Evolutionary conservation across 1,139 yeast genomes (phyloP).

Genomic region (Protomyces gravidus): DNA sequence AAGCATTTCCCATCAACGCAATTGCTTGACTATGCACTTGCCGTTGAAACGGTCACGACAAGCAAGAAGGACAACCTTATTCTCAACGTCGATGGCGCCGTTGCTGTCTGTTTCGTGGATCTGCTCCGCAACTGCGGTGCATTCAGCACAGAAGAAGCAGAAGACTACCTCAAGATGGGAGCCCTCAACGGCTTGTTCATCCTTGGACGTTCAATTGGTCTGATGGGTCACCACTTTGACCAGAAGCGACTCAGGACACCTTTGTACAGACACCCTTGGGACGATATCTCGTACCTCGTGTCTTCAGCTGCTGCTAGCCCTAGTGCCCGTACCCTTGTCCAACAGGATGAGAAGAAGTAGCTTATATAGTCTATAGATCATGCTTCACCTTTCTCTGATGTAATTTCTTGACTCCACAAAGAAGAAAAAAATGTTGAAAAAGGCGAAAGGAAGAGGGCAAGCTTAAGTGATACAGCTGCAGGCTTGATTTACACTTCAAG

Average conservation of each 20-base stretch:
- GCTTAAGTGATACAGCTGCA: background rate
- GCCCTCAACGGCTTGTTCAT: constrained; percentile 49
- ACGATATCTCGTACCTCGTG: constrained; percentile 44
- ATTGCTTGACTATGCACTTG: constrained; percentile 48
- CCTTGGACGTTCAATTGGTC: constrained; percentile 48
- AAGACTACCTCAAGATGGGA: constrained; percentile 47
- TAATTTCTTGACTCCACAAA: no score
- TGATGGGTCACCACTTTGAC: constrained; percentile 48
- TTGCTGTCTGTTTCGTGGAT: constrained; percentile 48
- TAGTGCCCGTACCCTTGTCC: background rate
- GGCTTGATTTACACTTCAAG: background rate
- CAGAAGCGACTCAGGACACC: constrained; percentile 50
- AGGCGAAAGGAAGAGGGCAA: no score
- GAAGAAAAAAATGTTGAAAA: no score
- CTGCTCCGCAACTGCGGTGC: constrained; percentile 48
- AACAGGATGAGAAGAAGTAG: background rate
- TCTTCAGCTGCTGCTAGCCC: background rate
- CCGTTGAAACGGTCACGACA: constrained; percentile 49
- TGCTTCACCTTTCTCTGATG: no score
- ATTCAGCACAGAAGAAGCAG: constrained; percentile 47
- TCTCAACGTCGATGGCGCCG: constrained; percentile 48
- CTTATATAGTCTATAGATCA: no score
- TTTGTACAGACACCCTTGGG: constrained; percentile 50
- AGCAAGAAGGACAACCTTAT: constrained; percentile 49
- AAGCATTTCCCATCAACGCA: constrained; percentile 47